These are phyloP conservation scores for Naganishia randhawae DNA, from an alignment of 768 basidiomycete species.

Conservation along the genomic window DNA sequence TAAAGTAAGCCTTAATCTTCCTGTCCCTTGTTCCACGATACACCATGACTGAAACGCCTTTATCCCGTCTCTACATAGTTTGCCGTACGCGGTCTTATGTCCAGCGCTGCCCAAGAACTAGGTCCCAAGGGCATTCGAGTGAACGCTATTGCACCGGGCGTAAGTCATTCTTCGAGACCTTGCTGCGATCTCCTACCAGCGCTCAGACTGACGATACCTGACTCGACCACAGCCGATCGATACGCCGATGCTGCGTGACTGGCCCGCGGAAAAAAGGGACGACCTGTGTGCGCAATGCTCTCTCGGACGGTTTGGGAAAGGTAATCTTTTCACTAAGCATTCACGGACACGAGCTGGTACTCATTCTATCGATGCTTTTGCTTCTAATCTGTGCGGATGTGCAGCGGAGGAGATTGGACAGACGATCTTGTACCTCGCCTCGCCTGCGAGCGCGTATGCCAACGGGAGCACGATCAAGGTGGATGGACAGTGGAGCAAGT, in stretches of 20 bases:
- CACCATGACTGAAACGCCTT: background rate
- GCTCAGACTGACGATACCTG: too few species aligned
- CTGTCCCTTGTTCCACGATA: background rate
- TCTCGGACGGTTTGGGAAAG: constrained; percentile 12
- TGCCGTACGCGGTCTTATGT: constrained; percentile 23
- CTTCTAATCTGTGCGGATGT: background rate
- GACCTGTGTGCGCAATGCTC: background rate
- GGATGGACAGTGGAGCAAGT: constrained; percentile 24
- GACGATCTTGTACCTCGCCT: constrained; percentile 22
- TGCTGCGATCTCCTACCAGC: too few species aligned
- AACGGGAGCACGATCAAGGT: constrained; percentile 23
- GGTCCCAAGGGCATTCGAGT: constrained; percentile 20
- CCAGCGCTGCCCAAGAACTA: constrained; percentile 20
- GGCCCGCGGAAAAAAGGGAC: constrained; percentile 23
- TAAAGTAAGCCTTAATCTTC: constrained; percentile 3
- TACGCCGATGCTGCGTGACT: constrained; percentile 21
- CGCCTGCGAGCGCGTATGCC: constrained; percentile 5
- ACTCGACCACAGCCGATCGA: constrained; percentile 25
- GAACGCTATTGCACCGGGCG: constrained; percentile 23
- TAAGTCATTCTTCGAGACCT: background rate
- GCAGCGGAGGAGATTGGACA: constrained; percentile 23
- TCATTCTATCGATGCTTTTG: background rate
- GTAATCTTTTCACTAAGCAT: background rate
- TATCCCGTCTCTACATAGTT: background rate
- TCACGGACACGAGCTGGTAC: too few species aligned